Percentiles rank a stretch among this genome's conserved stretches.
Evolutionary conservation across 768 basidiomycete species (phyloP).

Genomic region (Suillus spraguei): DNA sequence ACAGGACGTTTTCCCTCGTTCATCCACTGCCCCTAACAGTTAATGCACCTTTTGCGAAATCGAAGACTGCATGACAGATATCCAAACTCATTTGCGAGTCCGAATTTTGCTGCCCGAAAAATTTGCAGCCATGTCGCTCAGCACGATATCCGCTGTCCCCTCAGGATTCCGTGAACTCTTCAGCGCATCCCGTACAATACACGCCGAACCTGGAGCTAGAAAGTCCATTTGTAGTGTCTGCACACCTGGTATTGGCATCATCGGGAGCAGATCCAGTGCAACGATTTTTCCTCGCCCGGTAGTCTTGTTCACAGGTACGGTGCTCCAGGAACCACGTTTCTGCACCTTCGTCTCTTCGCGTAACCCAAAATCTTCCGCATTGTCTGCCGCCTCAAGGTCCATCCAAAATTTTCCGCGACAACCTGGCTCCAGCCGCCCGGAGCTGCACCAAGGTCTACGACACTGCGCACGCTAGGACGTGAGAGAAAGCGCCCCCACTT

Average conservation of each 20-base stretch:
- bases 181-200: conserved; percentile 44
- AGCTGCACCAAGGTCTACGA: conserved; percentile 90
- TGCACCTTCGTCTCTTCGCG: conserved; percentile 6
- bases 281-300: conserved; percentile 49
- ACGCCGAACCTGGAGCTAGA: conserved; percentile 53
- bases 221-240: conserved; percentile 79
- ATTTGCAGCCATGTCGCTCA: conserved; percentile 92
- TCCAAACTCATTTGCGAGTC: conserved; percentile 74
- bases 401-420: conserved; percentile 63
- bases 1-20: conserved; percentile 45
- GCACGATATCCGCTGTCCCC: conserved; percentile 71
- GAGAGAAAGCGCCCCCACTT: conserved; percentile 55
- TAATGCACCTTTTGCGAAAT: conserved; percentile 62
- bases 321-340: conserved; percentile 27
- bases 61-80: conserved; percentile 73
- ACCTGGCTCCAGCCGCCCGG: conserved; percentile 97
- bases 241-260: conserved; percentile 74
- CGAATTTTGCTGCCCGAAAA: conserved; percentile 65
- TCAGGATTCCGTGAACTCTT: conserved; percentile 30
- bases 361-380: background rate
- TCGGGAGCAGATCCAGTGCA: conserved; percentile 80
- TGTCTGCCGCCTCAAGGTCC: conserved; percentile 25
- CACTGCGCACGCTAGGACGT: conserved; percentile 53
- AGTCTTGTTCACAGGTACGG: conserved; percentile 13
- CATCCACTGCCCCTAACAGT: conserved; percentile 46